These are phyloP conservation scores for Botrytis deweyae DNA, from an alignment of 2,329 filamentous ascomycete species.

Conservation along the genomic window DNA sequence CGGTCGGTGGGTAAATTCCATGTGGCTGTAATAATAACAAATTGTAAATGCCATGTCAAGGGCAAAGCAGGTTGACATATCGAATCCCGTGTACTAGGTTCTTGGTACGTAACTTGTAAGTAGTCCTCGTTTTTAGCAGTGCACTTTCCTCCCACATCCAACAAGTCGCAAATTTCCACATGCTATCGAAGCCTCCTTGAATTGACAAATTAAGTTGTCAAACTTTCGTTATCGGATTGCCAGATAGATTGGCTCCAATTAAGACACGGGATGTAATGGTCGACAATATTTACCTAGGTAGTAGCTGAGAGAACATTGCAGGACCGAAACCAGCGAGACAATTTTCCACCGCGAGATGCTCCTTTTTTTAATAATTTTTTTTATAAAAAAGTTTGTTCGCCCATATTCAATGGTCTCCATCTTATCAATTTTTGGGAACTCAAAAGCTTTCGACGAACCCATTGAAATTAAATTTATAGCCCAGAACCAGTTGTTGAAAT, in stretches of 20 bases:
- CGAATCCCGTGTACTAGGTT: not conserved
- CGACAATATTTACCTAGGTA: not conserved
- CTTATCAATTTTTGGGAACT: not conserved
- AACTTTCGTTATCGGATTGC: not conserved
- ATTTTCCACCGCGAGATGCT: not conserved
- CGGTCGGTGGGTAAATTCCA: not conserved
- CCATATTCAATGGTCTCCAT: not conserved
- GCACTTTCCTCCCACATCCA: not conserved
- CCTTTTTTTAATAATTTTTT: not conserved
- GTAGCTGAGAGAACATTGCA: not conserved
- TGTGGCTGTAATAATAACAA: not conserved
- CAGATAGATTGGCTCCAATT: not conserved
- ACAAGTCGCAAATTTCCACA: not conserved
- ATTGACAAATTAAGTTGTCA: not conserved
- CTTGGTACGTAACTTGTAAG: not conserved
- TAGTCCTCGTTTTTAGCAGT: not conserved
- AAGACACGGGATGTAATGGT: not conserved
- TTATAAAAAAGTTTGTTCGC: not conserved
- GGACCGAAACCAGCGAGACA: not conserved
- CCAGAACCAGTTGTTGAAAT: not conserved
- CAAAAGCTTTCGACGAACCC: not conserved
- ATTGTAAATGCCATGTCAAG: not conserved
- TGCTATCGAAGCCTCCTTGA: too few relatives aligned
- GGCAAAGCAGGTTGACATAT: not conserved
- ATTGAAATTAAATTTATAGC: not conserved